phyloP scores from a whole-genome alignment of 257 asterid species.

The Verbena officinalis region DNA sequence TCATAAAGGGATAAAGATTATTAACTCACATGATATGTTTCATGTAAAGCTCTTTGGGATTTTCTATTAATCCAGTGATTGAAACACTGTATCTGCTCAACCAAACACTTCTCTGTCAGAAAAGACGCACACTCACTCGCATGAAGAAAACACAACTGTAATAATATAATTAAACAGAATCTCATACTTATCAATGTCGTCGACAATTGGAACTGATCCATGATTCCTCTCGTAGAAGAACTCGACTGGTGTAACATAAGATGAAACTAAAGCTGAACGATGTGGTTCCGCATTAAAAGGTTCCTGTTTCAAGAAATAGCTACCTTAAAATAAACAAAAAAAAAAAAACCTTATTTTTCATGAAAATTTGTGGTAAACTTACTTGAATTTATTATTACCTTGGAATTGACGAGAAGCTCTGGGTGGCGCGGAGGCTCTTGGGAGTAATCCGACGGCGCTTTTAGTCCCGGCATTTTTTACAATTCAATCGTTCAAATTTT shows the following conservation, averaged over 20 bases:
- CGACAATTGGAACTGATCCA: slow-evolving; percentile 75
- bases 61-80: slow-evolving; percentile 47
- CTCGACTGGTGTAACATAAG: slow-evolving; percentile 72
- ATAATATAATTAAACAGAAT: not conserved
- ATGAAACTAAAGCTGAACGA: slow-evolving; percentile 60
- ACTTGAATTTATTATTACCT: slow-evolving; percentile 38
- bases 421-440: slow-evolving; percentile 83
- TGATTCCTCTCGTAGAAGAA: slow-evolving; percentile 83
- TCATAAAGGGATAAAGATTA: not conserved
- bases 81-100: slow-evolving; percentile 60
- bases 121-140: not conserved
- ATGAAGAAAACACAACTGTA: not conserved
- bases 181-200: slow-evolving; percentile 60
- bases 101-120: slow-evolving; percentile 23
- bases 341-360: not conserved
- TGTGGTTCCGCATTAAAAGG: slow-evolving; percentile 90
- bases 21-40: slow-evolving; percentile 65
- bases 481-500: not conserved
- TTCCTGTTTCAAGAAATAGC: slow-evolving; percentile 42
- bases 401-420: slow-evolving; percentile 60
- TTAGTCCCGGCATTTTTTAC: slow-evolving; percentile 66
- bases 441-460: slow-evolving; percentile 72
- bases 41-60: slow-evolving; percentile 55
- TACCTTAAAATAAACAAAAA: too few species aligned
- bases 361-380: not conserved